A percentile compares a stretch with the other conserved stretches of the same genome.
phyloP scores from a whole-genome alignment of 2,329 filamentous ascomycete species.

The Neoscytalidium dimidiatum region DNA sequence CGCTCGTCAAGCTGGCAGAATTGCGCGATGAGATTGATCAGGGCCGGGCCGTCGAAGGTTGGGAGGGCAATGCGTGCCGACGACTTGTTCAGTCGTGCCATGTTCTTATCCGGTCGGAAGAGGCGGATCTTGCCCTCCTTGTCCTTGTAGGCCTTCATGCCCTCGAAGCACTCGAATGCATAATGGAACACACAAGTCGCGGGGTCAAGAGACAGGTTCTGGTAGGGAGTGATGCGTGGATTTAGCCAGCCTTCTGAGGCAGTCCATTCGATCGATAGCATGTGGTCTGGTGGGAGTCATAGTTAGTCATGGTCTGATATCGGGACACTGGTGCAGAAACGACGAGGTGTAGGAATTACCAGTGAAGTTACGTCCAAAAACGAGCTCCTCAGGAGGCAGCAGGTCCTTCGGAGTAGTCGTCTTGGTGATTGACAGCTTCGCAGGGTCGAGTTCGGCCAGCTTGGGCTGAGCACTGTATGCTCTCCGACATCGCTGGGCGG shows the following conservation, averaged over 20 bases:
- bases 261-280: slow-evolving; percentile 95
- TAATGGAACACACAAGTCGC: slow-evolving; percentile 98
- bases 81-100: slow-evolving; percentile 91
- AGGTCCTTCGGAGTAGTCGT: slow-evolving; percentile 75
- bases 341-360: slow-evolving; percentile 52
- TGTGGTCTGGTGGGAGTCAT: slow-evolving; percentile 69
- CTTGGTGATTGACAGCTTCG: slow-evolving; percentile 72
- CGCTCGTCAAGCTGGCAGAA: slow-evolving; percentile 80
- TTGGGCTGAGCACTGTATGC: slow-evolving; percentile 55
- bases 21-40: slow-evolving; percentile 80
- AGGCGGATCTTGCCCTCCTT: slow-evolving; percentile 74
- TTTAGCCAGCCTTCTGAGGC: slow-evolving; percentile 78
- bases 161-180: slow-evolving; percentile 96
- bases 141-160: slow-evolving; percentile 99
- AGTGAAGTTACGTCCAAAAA: slow-evolving; percentile 91
- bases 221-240: slow-evolving; percentile 86
- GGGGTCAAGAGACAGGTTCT: slow-evolving; percentile 94
- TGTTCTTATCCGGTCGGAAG: slow-evolving; percentile 95
- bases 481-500: slow-evolving; percentile 49
- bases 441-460: slow-evolving; percentile 72
- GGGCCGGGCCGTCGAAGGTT: slow-evolving; percentile 71
- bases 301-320: slow-evolving; percentile 16
- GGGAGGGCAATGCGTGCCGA: slow-evolving; percentile 89
- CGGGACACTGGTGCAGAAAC: neutral
- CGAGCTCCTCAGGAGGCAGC: slow-evolving; percentile 73